Base-by-base conservation (phyloP, 2,329 filamentous ascomycete species). In the Dactylellina drechsleri region DNA sequence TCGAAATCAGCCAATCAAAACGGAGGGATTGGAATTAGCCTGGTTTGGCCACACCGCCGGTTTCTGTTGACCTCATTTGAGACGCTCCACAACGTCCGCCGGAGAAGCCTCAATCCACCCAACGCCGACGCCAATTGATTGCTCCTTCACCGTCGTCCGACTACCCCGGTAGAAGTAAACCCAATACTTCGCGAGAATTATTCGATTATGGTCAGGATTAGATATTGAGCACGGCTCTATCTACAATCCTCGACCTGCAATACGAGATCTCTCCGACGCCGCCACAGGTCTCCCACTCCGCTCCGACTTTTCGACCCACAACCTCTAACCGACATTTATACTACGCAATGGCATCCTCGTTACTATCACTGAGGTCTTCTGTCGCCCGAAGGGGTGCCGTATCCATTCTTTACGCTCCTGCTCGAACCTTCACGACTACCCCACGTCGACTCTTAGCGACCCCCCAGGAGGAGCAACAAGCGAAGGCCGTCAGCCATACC, bases 341-440 rank as follows among this genome's bases (percentile, higher is more conserved):
- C 60, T 60, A 52, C 80, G 79, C 79, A 72, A 85, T 85, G 84
- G 83, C 83, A 78, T 82, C 84, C 77, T 81, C 83, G 68, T 80
- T 83, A 78, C 81, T 83, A 77, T 81, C 82, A 75, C 82, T 83
- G 79, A 80, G 84, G 66, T 79, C 82, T 81, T 77, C 81, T 81
- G 57, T 80, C 81, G 61, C 77, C 80, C 26, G 78, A 78, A 71
- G 77, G 73, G 71, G 65, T 78, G 59, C 75, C 80, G 72, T 31
- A 62, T 80, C 81, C 16, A 79, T 80, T 52, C 80, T 76, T 80
- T 82, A 74, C 80, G 81, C 80, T 83, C 83, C 83, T 85, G 79
- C 84, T 84, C 82, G 84, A 85, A 83, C 84, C 85, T 83, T 90
- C 90, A 84, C 89, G 87, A 76, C 88, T 87, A 79, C 86, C 85